Evolutionary conservation across 495 filamentous ascomycete species (phyloP), one percentile per base, ranked within the genome.

Genomic region (Neurospora sp.): DNA sequence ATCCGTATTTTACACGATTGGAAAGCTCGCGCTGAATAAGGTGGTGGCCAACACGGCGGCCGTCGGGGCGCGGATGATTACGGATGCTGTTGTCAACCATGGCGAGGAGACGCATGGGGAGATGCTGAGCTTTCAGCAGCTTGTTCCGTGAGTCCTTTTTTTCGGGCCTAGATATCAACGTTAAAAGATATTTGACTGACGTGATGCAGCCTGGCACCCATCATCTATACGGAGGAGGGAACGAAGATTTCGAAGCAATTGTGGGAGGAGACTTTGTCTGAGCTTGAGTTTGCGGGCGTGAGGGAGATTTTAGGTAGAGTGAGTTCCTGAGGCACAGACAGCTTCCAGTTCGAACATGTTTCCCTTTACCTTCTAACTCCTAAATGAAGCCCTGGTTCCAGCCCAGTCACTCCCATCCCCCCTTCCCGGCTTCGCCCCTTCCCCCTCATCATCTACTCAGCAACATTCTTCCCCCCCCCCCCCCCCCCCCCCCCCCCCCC

Each of bases 41-140:
- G 31, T 75, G 3, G 42, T 77, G 5, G 83, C 75, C 0, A 73
- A 83, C 14, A 78, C 76, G 11, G 71, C 79, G 35, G 78, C 48
- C 3, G 75, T 79, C 40, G 81, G 82, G 5, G 81, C 83, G 31
- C 75, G 79, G 23, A 79, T 79, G 20, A 81, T 81, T 73, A 59
- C 81, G n/a, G 83, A 86, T 76, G 82, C 81, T 0, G 76, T 75
- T 6, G 75, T 83, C 1, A 72, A 73, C 2, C 76, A 84, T 37
- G 82, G 81, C 1, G 81, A 83, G 72, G 82, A 84, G 73, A 80
- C 82, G 1, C 84, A 86, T 76, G 81, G 83, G 8, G 78, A 79
- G 74, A 80, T 81, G 71, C 8, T 83, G 8, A 81, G 78, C 73
- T 79, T 80, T 71, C 81, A 81, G 72, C 74, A 79, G 69, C 74